Percentiles rank a stretch among this genome's conserved stretches.
phyloP scores from a whole-genome alignment of 2,329 filamentous ascomycete species.

The Colletotrichum karsti region DNA sequence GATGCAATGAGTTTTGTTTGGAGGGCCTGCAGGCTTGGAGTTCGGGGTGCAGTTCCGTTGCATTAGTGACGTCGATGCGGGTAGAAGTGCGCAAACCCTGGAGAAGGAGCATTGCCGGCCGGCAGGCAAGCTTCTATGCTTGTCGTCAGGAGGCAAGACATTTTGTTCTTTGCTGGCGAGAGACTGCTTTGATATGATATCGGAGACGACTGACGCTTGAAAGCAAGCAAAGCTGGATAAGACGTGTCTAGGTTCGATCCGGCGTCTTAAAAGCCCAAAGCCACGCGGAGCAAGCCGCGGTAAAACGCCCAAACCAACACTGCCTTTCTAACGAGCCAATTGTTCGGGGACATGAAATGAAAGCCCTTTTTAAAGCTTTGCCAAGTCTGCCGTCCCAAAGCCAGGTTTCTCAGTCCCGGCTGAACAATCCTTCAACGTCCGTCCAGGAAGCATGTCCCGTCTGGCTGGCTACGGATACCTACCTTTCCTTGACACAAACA shows the following conservation, averaged over 20 bases:
- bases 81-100: slow-evolving; percentile 3
- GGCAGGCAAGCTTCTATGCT: slow-evolving; percentile 3
- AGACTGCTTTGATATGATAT: neutral
- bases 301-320: neutral
- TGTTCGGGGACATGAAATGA: neutral
- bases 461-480: neutral
- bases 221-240: neutral
- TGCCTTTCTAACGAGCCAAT: neutral
- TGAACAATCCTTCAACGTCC: neutral
- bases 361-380: neutral
- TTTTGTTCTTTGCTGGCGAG: neutral
- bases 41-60: neutral
- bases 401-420: neutral
- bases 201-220: neutral
- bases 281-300: neutral
- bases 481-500: neutral
- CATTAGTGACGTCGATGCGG: slow-evolving; percentile 20
- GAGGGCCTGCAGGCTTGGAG: neutral
- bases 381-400: neutral
- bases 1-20: neutral
- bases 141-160: neutral
- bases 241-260: neutral
- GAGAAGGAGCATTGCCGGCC: neutral
- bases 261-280: neutral
- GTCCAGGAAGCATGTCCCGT: neutral